These are phyloP conservation scores for Trifolium pratense DNA, from an alignment of 306 rosid species.

Conservation along the genomic window DNA sequence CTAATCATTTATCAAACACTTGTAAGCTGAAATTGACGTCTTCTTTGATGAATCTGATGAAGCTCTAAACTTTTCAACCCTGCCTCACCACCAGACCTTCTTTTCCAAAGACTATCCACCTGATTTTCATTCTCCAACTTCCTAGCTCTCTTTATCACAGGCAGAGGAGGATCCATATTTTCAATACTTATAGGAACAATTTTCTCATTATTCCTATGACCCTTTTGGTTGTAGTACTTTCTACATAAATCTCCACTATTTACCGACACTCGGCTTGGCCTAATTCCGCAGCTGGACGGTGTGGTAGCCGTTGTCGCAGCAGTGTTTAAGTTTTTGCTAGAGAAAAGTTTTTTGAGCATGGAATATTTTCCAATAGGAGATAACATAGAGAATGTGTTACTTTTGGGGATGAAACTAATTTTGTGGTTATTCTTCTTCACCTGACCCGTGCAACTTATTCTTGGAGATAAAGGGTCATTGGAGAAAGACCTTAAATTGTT, in stretches of 20 bases:
- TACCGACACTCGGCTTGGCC: constrained; percentile 18
- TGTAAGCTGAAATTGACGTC: constrained; percentile 53
- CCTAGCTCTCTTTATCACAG: constrained; percentile 56
- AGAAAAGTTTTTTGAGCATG: constrained; percentile 76
- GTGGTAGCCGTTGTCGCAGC: constrained; percentile 23
- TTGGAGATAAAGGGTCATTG: constrained; percentile 71
- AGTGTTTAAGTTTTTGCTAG: constrained; percentile 52
- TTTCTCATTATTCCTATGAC: constrained; percentile 32
- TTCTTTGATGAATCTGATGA: constrained; percentile 54
- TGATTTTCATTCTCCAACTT: constrained; percentile 39
- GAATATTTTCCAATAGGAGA: constrained; percentile 51
- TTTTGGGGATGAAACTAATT: constrained; percentile 41
- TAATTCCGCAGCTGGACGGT: constrained; percentile 38
- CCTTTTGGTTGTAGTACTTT: constrained; percentile 3
- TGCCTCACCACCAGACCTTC: constrained; percentile 70
- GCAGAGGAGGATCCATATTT: constrained; percentile 74
- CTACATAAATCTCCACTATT: constrained; percentile 10
- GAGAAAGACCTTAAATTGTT: constrained; percentile 43
- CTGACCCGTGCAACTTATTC: constrained; percentile 84
- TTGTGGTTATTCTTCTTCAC: constrained; percentile 68
- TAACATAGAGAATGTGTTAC: constrained; percentile 27
- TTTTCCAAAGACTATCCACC: constrained; percentile 64
- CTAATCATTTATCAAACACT: constrained; percentile 55
- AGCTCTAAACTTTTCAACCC: constrained; percentile 59
- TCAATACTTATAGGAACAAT: constrained; percentile 45